These are phyloP conservation scores for Fomes fomentarius DNA, from an alignment of 1,284 basidiomycete species.

Conservation along the genomic window DNA sequence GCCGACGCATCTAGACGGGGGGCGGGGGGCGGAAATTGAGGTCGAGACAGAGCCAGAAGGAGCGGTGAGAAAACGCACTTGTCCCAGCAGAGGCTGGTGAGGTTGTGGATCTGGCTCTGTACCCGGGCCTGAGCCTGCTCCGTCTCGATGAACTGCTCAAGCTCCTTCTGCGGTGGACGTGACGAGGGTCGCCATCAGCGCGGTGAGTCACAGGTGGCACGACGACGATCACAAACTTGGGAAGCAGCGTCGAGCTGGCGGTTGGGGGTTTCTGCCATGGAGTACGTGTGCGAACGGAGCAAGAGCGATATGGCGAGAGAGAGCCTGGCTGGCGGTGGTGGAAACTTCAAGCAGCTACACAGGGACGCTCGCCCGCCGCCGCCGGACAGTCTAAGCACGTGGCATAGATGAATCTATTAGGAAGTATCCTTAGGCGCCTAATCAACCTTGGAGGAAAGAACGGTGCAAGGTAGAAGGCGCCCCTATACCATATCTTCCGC, in stretches of 20 bases:
- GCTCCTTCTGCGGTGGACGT: conserved; percentile 69
- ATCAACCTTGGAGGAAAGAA: conserved; percentile 19
- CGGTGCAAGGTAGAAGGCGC: not conserved
- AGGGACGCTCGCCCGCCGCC: conserved; percentile 8
- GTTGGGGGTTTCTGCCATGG: conserved; percentile 6
- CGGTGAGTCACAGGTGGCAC: not conserved
- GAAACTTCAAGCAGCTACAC: conserved; percentile 1
- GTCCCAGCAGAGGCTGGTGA: conserved; percentile 87
- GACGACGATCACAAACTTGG: conserved; percentile 3
- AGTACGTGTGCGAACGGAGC: not conserved
- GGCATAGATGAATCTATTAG: conserved; percentile 9
- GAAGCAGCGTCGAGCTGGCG: conserved; percentile 9
- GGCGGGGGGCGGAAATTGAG: conserved; percentile 16
- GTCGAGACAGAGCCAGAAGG: conserved; percentile 21
- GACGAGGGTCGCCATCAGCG: not conserved
- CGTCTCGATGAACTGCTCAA: conserved; percentile 81
- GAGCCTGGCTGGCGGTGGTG: not conserved
- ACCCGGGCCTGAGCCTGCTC: conserved; percentile 87
- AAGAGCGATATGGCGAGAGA: not conserved
- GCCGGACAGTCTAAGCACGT: conserved; percentile 8
- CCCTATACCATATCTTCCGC: not conserved
- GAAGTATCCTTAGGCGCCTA: conserved; percentile 15
- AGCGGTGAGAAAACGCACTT: conserved; percentile 58
- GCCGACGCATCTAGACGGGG: conserved; percentile 23
- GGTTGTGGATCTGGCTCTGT: conserved; percentile 69